These are phyloP conservation scores for Tubosaeta sp. DNA, from an alignment of 768 basidiomycete genomes.

Conservation along the genomic window DNA sequence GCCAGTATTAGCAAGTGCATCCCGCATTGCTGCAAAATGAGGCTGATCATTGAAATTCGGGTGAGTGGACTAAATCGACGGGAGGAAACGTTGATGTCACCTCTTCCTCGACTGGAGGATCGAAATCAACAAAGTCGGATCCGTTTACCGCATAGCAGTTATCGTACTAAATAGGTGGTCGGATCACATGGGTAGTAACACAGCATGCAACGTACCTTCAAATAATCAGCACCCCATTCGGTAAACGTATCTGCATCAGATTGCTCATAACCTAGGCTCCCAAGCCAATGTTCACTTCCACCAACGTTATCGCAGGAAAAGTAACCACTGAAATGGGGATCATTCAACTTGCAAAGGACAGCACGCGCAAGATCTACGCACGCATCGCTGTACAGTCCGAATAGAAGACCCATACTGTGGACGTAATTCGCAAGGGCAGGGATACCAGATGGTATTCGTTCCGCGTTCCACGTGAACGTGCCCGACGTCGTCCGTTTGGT, in stretches of 20 bases:
- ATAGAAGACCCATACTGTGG: constrained; percentile 6
- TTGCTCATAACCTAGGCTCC: constrained; percentile 8
- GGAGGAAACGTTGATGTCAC: background rate
- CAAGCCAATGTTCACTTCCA: constrained; percentile 1
- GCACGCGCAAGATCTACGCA: background rate
- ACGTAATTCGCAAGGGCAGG: constrained; percentile 9
- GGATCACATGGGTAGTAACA: background rate
- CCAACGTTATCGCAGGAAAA: constrained; percentile 2
- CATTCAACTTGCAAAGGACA: too few species aligned
- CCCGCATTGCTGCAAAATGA: constrained; percentile 4
- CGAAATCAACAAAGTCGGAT: background rate
- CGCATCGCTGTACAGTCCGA: constrained; percentile 13
- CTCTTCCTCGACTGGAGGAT: constrained; percentile 1
- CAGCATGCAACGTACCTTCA: constrained; percentile 6
- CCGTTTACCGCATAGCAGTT: constrained; percentile 9
- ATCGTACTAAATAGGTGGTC: constrained; percentile 4
- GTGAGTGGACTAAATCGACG: background rate
- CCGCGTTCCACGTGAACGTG: constrained; percentile 6
- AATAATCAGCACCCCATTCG: constrained; percentile 8
- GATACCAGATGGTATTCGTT: constrained; percentile 9
- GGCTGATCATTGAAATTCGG: background rate
- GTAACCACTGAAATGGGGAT: constrained; percentile 3
- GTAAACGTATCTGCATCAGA: constrained; percentile 6
- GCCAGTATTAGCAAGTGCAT: constrained; percentile 2
- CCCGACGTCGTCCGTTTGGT: constrained; percentile 1